phyloP scores from a whole-genome alignment of 2,329 filamentous ascomycete genomes.

The Colletotrichum sp. region DNA sequence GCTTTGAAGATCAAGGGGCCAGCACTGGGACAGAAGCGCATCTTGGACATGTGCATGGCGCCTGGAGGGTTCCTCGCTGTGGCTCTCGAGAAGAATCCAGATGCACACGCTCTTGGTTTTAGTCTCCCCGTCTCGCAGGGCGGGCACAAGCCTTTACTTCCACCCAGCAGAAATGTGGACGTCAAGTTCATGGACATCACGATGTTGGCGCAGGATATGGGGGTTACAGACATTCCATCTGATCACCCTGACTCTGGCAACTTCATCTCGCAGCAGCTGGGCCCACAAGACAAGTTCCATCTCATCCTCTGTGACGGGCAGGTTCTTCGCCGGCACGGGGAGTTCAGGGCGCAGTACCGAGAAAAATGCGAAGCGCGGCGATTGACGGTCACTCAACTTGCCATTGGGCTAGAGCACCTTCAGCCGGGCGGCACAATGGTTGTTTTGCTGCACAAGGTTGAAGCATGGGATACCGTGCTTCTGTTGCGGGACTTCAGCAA shows the following conservation, averaged over 20 bases:
- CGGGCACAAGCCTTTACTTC: constrained; percentile 43
- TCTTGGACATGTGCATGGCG: constrained; percentile 62
- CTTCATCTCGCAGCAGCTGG: constrained; percentile 34
- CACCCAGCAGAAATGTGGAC: constrained; percentile 10
- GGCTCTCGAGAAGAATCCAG: constrained; percentile 39
- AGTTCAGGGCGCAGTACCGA: constrained; percentile 31
- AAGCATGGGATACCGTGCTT: constrained; percentile 40
- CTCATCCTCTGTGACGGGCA: constrained; percentile 54
- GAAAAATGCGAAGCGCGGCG: constrained; percentile 38
- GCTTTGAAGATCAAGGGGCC: constrained; percentile 27
- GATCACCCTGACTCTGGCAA: constrained; percentile 32
- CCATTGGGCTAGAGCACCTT: constrained; percentile 47
- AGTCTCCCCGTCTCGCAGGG: constrained; percentile 43
- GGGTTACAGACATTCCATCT: constrained; percentile 31
- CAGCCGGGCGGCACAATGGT: constrained; percentile 52
- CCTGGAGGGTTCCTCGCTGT: constrained; percentile 55
- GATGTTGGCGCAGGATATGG: constrained; percentile 54
- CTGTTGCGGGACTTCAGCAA: constrained; percentile 43
- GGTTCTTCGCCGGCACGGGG: constrained; percentile 43
- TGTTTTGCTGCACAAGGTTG: constrained; percentile 53
- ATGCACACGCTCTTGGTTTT: constrained; percentile 35
- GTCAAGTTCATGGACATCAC: constrained; percentile 49
- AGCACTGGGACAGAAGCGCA: constrained; percentile 16
- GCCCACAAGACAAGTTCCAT: constrained; percentile 35
- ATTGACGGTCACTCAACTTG: constrained; percentile 42